Conservation (phyloP, 1,284 basidiomycete species). For the Ustilago nuda region DNA sequence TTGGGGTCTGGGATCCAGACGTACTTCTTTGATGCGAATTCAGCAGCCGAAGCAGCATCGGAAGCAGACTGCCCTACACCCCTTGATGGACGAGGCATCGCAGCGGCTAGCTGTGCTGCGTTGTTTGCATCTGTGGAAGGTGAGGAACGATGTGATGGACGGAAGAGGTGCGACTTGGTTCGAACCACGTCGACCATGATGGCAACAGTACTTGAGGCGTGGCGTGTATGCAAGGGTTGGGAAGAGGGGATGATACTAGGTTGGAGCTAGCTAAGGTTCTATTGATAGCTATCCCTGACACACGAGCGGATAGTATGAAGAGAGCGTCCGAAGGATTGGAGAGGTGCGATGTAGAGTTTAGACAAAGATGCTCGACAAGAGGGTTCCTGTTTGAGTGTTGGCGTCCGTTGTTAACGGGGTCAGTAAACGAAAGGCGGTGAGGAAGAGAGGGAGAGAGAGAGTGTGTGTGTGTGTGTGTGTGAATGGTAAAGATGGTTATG, state of each 20-base stretch:
- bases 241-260: too few relatives aligned
- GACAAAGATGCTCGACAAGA: neutral
- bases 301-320: neutral
- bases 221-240: too few relatives aligned
- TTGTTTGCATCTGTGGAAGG: slow-evolving; percentile 42
- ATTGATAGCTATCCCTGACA: too few relatives aligned
- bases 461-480: neutral
- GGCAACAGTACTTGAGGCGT: neutral
- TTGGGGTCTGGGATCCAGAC: slow-evolving; percentile 92
- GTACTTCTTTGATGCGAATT: slow-evolving; percentile 97
- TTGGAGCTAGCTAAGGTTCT: too few relatives aligned
- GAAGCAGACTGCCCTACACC: slow-evolving; percentile 60
- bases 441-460: too few relatives aligned
- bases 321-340: neutral
- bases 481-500: slow-evolving; percentile 1
- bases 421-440: neutral
- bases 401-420: neutral
- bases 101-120: slow-evolving; percentile 50
- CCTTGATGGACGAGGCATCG: slow-evolving; percentile 45
- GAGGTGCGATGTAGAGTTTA: slow-evolving; percentile 3
- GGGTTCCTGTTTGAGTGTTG: neutral
- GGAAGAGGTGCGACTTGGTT: slow-evolving; percentile 53
- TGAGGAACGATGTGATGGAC: slow-evolving; percentile 42
- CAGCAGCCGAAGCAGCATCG: slow-evolving; percentile 75
- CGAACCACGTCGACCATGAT: slow-evolving; percentile 53